Evolutionary conservation across 768 basidiomycete species (phyloP), one percentile per base, ranked within the genome.

Genomic region (Amanita pallidorosea): DNA sequence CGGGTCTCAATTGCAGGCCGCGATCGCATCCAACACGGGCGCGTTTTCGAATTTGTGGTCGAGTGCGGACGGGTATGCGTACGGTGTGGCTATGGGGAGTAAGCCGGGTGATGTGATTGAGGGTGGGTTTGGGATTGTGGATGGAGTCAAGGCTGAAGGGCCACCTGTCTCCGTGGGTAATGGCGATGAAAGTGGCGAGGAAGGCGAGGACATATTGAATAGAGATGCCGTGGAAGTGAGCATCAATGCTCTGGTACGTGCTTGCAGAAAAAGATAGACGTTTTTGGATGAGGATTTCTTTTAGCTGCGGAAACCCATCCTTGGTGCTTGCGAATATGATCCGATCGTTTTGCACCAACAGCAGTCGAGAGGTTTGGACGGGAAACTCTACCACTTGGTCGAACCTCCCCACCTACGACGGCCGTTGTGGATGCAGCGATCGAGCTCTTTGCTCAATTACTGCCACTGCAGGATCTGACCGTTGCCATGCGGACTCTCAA

Each of bases 381-480:
- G 75, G 22, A 51, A 33, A 36, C 42, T 44, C 9, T 51, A 34
- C 45, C 58, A 60, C 11, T 59, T 73, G 38, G 65, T 76, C 2
- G 83, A 85, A 57, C 78, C 87, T 7, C 80, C 88, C 83, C 93
- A 2, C 71, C 93, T 2, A 73, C 79, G 0, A 91, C 90, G 0
- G 79, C 86, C 4, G 86, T 91, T 8, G 86, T 96, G 23, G 88
- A 97, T 62, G 81, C 85, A 5, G 87, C 91, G 0, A 83, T 98
- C n/a, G 80, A 86, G 38, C 73, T 97, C 2, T 97, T 97, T 58
- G 72, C 88, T 0, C 74, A 77, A 33, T 67, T 96, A 34, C 75
- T 96, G 23, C 83, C 88, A 1, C 65, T 83, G 20, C 94, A 96
- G 63, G 88, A 88, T 56, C 64, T 81, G 2, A 51, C 71, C 2